Evolutionary conservation across 2,329 filamentous ascomycete species (phyloP).

Genomic region (Sclerotinia glacialis): DNA sequence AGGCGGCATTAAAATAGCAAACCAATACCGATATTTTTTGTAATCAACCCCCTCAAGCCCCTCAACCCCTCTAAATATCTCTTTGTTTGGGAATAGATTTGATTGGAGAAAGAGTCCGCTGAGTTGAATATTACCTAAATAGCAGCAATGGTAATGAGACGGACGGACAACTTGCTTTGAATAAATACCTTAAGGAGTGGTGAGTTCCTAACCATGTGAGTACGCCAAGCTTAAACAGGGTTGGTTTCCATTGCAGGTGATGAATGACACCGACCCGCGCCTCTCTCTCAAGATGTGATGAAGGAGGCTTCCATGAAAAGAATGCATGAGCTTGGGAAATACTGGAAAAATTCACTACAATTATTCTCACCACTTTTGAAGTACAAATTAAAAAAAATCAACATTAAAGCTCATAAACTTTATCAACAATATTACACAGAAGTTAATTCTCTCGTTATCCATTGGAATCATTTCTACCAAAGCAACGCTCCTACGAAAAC

Average conservation of each 20-base stretch:
- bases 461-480: not conserved
- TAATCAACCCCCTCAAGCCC: not conserved
- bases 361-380: constrained; percentile 14
- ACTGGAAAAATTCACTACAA: constrained; percentile 6
- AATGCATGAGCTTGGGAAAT: not conserved
- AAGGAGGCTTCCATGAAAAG: constrained; percentile 15
- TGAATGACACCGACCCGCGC: constrained; percentile 20
- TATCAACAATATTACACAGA: not conserved
- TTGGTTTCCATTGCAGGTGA: constrained; percentile 6
- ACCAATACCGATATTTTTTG: constrained; percentile 1
- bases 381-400: constrained; percentile 17
- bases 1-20: constrained; percentile 7
- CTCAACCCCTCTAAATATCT: not conserved
- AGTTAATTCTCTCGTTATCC: not conserved
- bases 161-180: not conserved
- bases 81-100: constrained; percentile 6
- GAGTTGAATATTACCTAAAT: not conserved
- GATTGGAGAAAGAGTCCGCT: not conserved
- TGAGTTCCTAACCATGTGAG: not conserved
- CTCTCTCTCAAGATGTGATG: constrained; percentile 6
- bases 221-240: constrained; percentile 17
- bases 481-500: not conserved
- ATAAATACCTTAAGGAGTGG: not conserved
- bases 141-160: not conserved
- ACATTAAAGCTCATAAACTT: constrained; percentile 3